Conservation (phyloP, 768 basidiomycete species). For the Guyanaporus albipodus region DNA sequence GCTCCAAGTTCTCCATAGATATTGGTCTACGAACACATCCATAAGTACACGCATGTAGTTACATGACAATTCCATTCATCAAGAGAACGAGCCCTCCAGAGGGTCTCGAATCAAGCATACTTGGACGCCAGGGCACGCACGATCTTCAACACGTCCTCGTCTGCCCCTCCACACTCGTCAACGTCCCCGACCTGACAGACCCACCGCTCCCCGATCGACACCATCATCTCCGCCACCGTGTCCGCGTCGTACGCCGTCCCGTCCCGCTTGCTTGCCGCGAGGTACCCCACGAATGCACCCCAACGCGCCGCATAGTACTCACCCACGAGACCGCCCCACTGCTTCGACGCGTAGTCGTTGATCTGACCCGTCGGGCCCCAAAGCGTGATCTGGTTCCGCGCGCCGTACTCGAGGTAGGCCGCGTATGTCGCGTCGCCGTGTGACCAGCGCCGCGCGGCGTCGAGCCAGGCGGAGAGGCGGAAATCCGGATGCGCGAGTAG, state of each 20-base stretch:
- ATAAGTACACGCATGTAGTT: no score
- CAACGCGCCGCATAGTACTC: slow-evolving; percentile 36
- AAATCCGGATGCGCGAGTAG: slow-evolving; percentile 32
- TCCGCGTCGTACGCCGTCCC: slow-evolving; percentile 28
- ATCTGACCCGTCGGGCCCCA: slow-evolving; percentile 41
- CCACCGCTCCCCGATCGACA: slow-evolving; percentile 35
- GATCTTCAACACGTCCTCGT: slow-evolving; percentile 22
- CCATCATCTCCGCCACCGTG: slow-evolving; percentile 22
- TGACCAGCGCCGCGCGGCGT: slow-evolving; percentile 31
- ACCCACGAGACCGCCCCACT: slow-evolving; percentile 39
- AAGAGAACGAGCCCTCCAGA: no score
- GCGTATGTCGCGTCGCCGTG: slow-evolving; percentile 30
- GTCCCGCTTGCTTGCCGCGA: slow-evolving; percentile 26
- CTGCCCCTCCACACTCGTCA: slow-evolving; percentile 9
- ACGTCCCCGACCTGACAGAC: slow-evolving; percentile 20
- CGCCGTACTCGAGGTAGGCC: slow-evolving; percentile 35
- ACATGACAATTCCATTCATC: no score
- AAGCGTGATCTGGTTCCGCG: slow-evolving; percentile 41
- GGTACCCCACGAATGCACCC: slow-evolving; percentile 33
- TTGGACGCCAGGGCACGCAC: slow-evolving; percentile 12
- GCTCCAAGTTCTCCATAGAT: no score
- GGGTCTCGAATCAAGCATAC: neutral
- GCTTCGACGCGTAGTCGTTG: slow-evolving; percentile 43
- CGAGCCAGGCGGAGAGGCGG: slow-evolving; percentile 36
- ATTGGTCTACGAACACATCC: no score